Evolutionary conservation across 2,329 filamentous ascomycete species (phyloP).

Genomic region (Sporothrix schenckii): DNA sequence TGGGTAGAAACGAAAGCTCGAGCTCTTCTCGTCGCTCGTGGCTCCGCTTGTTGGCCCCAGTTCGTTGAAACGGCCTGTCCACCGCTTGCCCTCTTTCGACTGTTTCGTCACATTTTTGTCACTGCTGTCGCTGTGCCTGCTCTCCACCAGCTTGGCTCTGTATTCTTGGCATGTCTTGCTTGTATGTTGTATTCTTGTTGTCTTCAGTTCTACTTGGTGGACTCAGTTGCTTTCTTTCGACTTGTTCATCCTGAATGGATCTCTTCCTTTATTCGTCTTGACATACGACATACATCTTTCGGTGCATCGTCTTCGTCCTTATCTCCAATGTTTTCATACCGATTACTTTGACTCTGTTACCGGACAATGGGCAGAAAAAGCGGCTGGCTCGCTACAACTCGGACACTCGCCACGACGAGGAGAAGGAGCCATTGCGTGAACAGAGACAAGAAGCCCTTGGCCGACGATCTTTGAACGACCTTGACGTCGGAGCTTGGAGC

Average conservation of each 20-base stretch:
- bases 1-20: constrained; percentile 6
- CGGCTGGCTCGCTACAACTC: constrained; percentile 5
- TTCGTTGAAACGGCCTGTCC: constrained; percentile 10
- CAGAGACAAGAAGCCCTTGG: not conserved
- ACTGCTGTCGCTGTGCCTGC: not conserved
- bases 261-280: not conserved
- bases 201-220: not conserved
- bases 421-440: not conserved
- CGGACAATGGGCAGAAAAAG: not conserved
- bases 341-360: not conserved
- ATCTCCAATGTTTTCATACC: no score
- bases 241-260: not conserved
- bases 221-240: constrained; percentile 13
- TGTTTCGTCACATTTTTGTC: not conserved
- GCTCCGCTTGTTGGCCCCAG: constrained; percentile 1
- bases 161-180: not conserved
- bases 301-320: not conserved
- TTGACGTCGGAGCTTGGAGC: not conserved
- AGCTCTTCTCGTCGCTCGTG: not conserved
- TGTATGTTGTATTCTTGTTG: not conserved
- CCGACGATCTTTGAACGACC: constrained; percentile 15
- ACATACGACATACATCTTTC: not conserved
- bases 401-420: not conserved
- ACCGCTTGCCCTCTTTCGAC: not conserved
- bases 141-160: not conserved